Evolutionary conservation across 192 early-diverging fungal genomes (phyloP), one percentile per base, ranked within the genome.

Genomic region (Mortierella hygrophila): DNA sequence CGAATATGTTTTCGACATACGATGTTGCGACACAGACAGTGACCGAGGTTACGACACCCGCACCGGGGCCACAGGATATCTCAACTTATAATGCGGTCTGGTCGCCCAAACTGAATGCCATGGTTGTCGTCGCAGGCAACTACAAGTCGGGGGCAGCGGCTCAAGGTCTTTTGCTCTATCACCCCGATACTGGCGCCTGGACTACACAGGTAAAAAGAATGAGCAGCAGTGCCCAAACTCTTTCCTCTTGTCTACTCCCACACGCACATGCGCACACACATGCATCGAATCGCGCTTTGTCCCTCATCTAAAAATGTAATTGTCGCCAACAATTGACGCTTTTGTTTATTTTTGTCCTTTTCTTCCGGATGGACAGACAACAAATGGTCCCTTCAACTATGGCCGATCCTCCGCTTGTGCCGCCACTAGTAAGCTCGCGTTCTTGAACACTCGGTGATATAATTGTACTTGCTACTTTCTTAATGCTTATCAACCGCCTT

Each of bases 111-210:
- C 13, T 81, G 72, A 57, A 55, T 9, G 74, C 76, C 0, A 86
- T 86, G 84, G 21, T 81, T 9, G 79, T 86, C n/a, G 81, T 86
- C 54, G 84, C 79, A 65, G 84, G 84, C 13, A n/a, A 13, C 38
- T 68, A 41, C 57, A 38, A 6, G 29, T 2, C 18, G n/a, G 68
- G 21, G 18, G 4, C 0, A 9, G 47, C 13, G 26, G 20, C 54
- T n/a, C 20, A 52, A 6, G 69, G 78, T 42, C 35, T 85, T 26
- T 80, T 68, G 13, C 21, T 85, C 1, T 85, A 80, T 23, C 78
- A 72, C 44, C 69, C 83, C 2, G 69, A 76, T 35, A 79, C 83
- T 9, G 70, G 69, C 46, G 20, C 18, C 1, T 85, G 83, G 83
- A 73, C 74, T 3, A 76, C 57, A 7, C 83, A 85, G 54, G 83